A percentile compares a stretch with the other conserved stretches of the same genome.
Evolutionary conservation across 306 rosid genomes (phyloP).

Genomic region (Pyrus bretschneideri): DNA sequence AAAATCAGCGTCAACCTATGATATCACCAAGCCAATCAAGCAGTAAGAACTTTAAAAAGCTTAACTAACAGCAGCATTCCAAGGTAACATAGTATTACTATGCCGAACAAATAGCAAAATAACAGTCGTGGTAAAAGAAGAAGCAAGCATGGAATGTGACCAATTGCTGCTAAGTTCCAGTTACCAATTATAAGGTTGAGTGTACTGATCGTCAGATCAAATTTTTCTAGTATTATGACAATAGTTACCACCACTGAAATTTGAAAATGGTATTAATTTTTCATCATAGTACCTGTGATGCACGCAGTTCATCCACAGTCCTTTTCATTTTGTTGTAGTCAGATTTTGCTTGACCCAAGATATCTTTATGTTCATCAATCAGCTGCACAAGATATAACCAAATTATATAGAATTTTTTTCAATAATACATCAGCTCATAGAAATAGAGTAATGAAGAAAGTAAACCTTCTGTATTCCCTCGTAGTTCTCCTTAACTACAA

Average conservation of each 20-base stretch:
- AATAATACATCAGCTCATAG: not conserved
- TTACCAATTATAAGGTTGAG: not conserved
- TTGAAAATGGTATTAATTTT: not conserved
- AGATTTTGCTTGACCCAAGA: conserved; percentile 56
- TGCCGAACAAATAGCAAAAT: not conserved
- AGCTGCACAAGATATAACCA: conserved; percentile 37
- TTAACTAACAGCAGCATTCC: not conserved
- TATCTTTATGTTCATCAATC: conserved; percentile 59
- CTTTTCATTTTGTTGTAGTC: conserved; percentile 61
- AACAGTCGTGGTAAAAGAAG: not conserved
- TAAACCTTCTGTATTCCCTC: conserved; percentile 65
- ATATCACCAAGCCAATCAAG: conserved; percentile 3
- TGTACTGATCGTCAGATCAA: not conserved
- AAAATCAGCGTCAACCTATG: conserved; percentile 79
- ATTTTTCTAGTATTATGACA: not conserved
- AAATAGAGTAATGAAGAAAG: conserved; percentile 6
- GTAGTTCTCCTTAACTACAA: conserved; percentile 62
- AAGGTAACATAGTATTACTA: not conserved
- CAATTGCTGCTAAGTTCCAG: not conserved
- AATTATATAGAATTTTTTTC: conserved; percentile 1
- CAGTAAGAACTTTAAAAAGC: too few species aligned
- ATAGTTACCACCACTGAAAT: not conserved
- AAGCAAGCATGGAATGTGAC: not conserved
- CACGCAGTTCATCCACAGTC: conserved; percentile 63
- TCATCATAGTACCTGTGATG: conserved; percentile 63